Base-by-base conservation (phyloP, 2,329 filamentous ascomycete species). In the Truncatella angustata region DNA sequence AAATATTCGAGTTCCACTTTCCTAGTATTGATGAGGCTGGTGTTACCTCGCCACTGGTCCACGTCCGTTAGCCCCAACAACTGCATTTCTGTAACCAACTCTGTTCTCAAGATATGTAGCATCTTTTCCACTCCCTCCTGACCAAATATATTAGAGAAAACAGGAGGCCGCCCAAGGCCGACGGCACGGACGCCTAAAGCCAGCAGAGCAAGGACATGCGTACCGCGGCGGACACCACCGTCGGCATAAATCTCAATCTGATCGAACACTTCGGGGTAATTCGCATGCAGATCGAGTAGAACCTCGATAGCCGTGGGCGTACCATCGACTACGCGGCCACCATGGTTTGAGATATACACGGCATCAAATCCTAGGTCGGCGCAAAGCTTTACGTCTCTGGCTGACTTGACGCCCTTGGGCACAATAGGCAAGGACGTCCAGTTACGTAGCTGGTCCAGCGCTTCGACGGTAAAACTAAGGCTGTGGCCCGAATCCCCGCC, bases 131-230 rank as follows among this genome's bases (percentile, higher is more conserved):
- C 76, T 26, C 77, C 76, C 5, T 68, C 66, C 28, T 64, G 62
- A 5, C 76, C 77, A 55, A 73, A 80, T n/a, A 72, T 63, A 57
- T 78, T 78, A n/a, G 73, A 69, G 58, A 70, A 79, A 73, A 79
- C 76, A 55, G 75, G 67, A 10, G 72, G 67, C n/a, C 75, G 60
- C 9, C 74, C 76, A 3, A 79, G 54, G 16, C 75, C 61, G 18
- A 70, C 66, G 26, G 63, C 66, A 6, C 57, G 55, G 6, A 67
- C 68, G 6, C 68, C 67, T 6, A 70, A 58, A 0, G 67, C 66
- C 5, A 71, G 59, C 18, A 68, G 51, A 54, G 68, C 66, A 36
- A 70, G 52, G 3, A 67, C 58, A 52, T 71, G 67, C 36, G 59
- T 58, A 12, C 68, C 68, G 52, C 64, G 65, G 4, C 69, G 60